A percentile compares a stretch with the other conserved stretches of the same genome.
phyloP scores from a whole-genome alignment of 768 basidiomycete genomes.

The Phylloporus rhodoxanthus region DNA sequence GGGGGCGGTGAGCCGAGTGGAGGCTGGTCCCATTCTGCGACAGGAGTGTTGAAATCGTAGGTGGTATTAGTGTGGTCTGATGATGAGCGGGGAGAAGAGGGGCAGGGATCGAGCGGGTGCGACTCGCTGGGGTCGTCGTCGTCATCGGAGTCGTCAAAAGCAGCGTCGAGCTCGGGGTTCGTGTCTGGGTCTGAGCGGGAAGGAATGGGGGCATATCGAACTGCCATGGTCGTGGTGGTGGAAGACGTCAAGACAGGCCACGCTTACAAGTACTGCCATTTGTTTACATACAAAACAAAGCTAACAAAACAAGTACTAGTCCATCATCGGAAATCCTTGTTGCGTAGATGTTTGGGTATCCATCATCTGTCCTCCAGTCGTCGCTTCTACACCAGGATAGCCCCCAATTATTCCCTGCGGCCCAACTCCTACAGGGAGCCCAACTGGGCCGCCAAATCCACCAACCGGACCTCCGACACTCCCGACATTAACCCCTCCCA shows the following conservation, averaged over 20 bases:
- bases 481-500: conserved; percentile 12
- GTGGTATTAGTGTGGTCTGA: conserved; percentile 17
- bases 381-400: conserved; percentile 10
- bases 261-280: conserved; percentile 10
- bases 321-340: conserved; percentile 23
- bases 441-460: conserved; percentile 26
- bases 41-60: conserved; percentile 74
- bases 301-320: neutral
- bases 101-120: conserved; percentile 44
- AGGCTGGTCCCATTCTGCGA: conserved; percentile 65
- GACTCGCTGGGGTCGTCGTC: conserved; percentile 48
- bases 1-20: conserved; percentile 79
- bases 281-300: neutral
- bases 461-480: conserved; percentile 28
- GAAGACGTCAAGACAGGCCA: neutral
- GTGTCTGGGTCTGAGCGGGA: conserved; percentile 44
- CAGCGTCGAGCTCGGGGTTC: conserved; percentile 73
- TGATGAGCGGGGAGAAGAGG: conserved; percentile 26
- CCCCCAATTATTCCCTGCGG: conserved; percentile 17
- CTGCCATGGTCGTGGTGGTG: conserved; percentile 35
- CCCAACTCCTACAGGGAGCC: conserved; percentile 18
- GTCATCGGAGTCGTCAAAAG: conserved; percentile 77
- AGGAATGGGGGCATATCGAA: conserved; percentile 65
- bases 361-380: conserved; percentile 12
- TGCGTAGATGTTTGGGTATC: conserved; percentile 9